These are phyloP conservation scores for Pleurotus tuber-regium DNA, from an alignment of 768 basidiomycete species.

Conservation along the genomic window DNA sequence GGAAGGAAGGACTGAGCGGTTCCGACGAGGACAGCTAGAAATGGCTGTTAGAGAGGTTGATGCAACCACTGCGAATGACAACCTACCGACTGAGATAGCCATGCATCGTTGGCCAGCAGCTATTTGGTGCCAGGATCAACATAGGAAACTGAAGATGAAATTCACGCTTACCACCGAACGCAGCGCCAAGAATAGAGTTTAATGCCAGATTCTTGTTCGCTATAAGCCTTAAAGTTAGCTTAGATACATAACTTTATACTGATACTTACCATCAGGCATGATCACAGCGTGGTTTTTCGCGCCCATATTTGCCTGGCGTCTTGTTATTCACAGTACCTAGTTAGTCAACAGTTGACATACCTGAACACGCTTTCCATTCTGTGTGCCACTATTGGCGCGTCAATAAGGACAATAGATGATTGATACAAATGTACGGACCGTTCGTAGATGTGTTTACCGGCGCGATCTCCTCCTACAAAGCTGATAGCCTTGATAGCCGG, in stretches of 20 bases:
- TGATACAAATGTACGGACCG: constrained; percentile 38
- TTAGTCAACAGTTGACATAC: constrained; percentile 26
- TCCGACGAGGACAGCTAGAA: constrained; percentile 77
- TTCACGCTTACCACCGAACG: constrained; percentile 80
- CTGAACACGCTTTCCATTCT: constrained; percentile 87
- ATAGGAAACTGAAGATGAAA: too few relatives aligned
- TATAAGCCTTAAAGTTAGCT: constrained; percentile 21
- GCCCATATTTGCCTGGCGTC: constrained; percentile 64
- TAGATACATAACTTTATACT: not conserved
- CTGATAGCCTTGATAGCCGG: constrained; percentile 91
- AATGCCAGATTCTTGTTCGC: constrained; percentile 91
- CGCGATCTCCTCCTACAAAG: constrained; percentile 92
- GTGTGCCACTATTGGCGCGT: constrained; percentile 57
- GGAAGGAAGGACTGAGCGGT: constrained; percentile 78
- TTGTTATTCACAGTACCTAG: not conserved
- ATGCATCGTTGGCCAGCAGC: constrained; percentile 98
- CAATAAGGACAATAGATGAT: constrained; percentile 1
- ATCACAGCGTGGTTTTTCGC: constrained; percentile 95
- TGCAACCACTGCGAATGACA: not conserved
- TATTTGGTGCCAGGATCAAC: constrained; percentile 22
- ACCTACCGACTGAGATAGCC: constrained; percentile 85
- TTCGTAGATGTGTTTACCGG: constrained; percentile 93
- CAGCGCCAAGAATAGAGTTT: constrained; percentile 91
- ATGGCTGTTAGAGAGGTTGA: not conserved
- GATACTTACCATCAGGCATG: constrained; percentile 82